Evolutionary conservation across 306 rosid species (phyloP).

Genomic region (Cucurbita ficifolia): DNA sequence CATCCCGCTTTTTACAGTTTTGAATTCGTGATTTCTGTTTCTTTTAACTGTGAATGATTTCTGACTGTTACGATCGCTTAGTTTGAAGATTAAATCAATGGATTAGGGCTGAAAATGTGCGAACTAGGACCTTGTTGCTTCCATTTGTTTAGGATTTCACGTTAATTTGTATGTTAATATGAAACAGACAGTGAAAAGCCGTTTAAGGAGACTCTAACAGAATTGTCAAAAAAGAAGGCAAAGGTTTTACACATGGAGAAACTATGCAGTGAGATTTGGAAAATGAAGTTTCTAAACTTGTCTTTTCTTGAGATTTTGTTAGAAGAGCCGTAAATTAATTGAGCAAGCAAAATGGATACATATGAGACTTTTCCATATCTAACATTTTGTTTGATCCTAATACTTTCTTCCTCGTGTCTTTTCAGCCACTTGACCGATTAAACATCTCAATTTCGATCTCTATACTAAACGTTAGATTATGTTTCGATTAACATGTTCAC

Average conservation of each 20-base stretch:
- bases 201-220: too few species aligned
- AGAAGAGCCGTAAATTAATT: not conserved
- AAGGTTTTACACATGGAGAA: not conserved
- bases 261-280: not conserved
- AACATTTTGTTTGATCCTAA: not conserved
- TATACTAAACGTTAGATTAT: not conserved
- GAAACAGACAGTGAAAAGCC: too few species aligned
- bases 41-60: not conserved
- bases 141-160: too few species aligned
- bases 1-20: not conserved
- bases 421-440: not conserved
- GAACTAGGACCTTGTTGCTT: not conserved
- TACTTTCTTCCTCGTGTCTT: not conserved
- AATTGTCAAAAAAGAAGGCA: too few species aligned
- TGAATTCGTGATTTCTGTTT: not conserved
- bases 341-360: too few species aligned
- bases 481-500: not conserved
- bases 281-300: not conserved
- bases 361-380: not conserved
- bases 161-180: too few species aligned
- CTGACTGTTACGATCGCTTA: not conserved
- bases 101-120: not conserved
- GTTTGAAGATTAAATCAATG: not conserved
- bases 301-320: not conserved
- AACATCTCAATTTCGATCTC: not conserved